A percentile compares a stretch with the other conserved stretches of the same genome.
Evolutionary conservation across 805 yeast species (phyloP).

Genomic region (Komagataella pastoris): DNA sequence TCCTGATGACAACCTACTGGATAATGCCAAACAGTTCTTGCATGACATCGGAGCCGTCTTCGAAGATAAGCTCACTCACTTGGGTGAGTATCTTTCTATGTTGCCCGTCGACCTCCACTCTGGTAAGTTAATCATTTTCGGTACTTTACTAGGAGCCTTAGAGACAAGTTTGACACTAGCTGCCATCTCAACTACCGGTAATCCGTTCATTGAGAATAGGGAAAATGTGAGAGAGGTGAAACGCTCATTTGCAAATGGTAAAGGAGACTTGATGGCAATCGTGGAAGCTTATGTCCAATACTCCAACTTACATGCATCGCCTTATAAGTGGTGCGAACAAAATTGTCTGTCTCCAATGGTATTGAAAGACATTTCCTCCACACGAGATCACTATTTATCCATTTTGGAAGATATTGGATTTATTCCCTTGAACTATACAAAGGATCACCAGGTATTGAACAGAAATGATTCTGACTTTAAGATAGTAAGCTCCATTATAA

Average conservation of each 20-base stretch:
- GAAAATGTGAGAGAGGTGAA: slow-evolving; percentile 44
- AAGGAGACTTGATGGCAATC: slow-evolving; percentile 70
- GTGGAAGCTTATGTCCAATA: slow-evolving; percentile 48
- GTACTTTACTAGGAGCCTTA: slow-evolving; percentile 73
- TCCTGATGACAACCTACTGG: slow-evolving; percentile 44
- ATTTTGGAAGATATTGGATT: slow-evolving; percentile 72
- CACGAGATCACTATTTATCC: slow-evolving; percentile 56
- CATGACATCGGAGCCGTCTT: slow-evolving; percentile 63
- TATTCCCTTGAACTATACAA: slow-evolving; percentile 37
- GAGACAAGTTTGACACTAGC: slow-evolving; percentile 74
- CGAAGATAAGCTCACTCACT: slow-evolving; percentile 41
- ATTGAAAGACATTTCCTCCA: slow-evolving; percentile 57
- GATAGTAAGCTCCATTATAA: slow-evolving; percentile 51
- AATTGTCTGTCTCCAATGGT: slow-evolving; percentile 50
- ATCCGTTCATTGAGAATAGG: slow-evolving; percentile 52
- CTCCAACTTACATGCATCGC: slow-evolving; percentile 13
- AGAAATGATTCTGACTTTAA: slow-evolving; percentile 34
- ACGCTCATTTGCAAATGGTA: slow-evolving; percentile 26
- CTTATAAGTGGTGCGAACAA: slow-evolving; percentile 32
- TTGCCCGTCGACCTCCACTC: slow-evolving; percentile 80
- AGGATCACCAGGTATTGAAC: slow-evolving; percentile 22
- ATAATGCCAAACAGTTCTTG: slow-evolving; percentile 36
- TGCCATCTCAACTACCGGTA: slow-evolving; percentile 57
- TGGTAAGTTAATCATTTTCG: slow-evolving; percentile 70
- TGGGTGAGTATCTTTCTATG: slow-evolving; percentile 70